phyloP scores from a whole-genome alignment of 208 protist genomes.

The Vickermania ingenoplastis region DNA sequence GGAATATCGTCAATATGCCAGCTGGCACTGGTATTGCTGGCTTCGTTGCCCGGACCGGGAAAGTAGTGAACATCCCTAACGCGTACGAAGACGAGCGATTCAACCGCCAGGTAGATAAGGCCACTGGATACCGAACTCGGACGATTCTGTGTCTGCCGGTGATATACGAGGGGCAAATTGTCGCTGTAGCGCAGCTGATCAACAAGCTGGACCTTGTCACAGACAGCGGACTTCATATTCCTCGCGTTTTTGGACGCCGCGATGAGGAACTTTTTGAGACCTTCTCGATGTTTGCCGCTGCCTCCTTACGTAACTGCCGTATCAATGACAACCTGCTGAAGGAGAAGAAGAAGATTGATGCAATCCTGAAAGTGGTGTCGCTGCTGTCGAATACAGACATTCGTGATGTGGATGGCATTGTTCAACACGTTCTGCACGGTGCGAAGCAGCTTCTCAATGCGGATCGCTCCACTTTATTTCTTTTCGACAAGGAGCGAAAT shows the following conservation, averaged over 20 bases:
- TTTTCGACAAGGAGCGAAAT: constrained; percentile 78
- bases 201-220: constrained; percentile 69
- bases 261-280: constrained; percentile 67
- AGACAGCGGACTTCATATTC: constrained; percentile 32
- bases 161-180: constrained; percentile 49
- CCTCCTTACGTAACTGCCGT: constrained; percentile 58
- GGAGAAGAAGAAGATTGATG: constrained; percentile 65
- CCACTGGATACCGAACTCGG: constrained; percentile 55
- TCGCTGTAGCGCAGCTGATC: constrained; percentile 67
- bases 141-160: constrained; percentile 69
- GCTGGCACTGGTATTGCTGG: constrained; percentile 57
- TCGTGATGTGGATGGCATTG: constrained; percentile 58
- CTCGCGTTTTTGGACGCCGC: constrained; percentile 32
- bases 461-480: constrained; percentile 64
- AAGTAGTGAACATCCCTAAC: constrained; percentile 56
- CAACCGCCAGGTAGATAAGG: constrained; percentile 56
- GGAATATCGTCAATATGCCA: constrained; percentile 46
- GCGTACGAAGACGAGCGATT: constrained; percentile 63
- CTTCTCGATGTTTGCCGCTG: constrained; percentile 61
- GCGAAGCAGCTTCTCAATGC: constrained; percentile 62
- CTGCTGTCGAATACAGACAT: constrained; percentile 70
- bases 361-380: constrained; percentile 60
- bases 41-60: constrained; percentile 37
- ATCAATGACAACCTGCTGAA: constrained; percentile 48
- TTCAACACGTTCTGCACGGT: constrained; percentile 51